Evolutionary conservation across 106 monocot species (phyloP).

Genomic region (Gastrodia elata): DNA sequence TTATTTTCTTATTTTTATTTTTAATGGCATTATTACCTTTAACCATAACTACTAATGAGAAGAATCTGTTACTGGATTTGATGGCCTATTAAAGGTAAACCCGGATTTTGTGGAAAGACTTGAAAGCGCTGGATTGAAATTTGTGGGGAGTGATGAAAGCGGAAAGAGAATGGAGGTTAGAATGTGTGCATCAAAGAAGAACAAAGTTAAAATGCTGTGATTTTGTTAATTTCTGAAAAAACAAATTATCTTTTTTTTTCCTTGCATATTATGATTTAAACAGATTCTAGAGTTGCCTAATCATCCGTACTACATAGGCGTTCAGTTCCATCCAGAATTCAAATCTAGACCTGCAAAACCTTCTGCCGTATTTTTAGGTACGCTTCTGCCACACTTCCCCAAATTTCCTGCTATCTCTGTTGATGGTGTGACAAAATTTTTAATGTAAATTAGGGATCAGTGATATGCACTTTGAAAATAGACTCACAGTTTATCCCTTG

Average conservation of each 20-base stretch:
- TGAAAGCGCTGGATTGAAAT: slow-evolving; percentile 55
- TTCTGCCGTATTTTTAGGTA: slow-evolving; percentile 63
- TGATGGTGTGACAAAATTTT: too few relatives aligned
- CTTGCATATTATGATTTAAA: slow-evolving; percentile 11
- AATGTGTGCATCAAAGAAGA: background rate
- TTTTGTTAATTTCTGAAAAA: background rate
- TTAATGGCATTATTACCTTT: background rate
- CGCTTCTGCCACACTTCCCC: too few relatives aligned
- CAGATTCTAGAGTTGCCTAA: slow-evolving; percentile 59
- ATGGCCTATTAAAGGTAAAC: slow-evolving; percentile 38
- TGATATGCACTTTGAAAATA: too few relatives aligned
- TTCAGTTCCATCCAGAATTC: slow-evolving; percentile 82
- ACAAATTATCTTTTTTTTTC: background rate
- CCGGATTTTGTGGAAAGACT: slow-evolving; percentile 45
- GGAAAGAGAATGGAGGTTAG: slow-evolving; percentile 76
- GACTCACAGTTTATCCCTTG: too few relatives aligned
- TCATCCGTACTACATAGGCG: slow-evolving; percentile 74
- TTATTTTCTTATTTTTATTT: background rate
- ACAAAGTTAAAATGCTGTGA: background rate
- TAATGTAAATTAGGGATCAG: too few relatives aligned
- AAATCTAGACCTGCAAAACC: slow-evolving; percentile 76
- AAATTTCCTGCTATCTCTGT: too few relatives aligned
- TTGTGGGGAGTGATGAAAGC: slow-evolving; percentile 75
- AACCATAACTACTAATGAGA: background rate
- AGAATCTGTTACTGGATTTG: background rate